phyloP scores from a whole-genome alignment of 345 rosid genomes.

The Euphorbia peplus region DNA sequence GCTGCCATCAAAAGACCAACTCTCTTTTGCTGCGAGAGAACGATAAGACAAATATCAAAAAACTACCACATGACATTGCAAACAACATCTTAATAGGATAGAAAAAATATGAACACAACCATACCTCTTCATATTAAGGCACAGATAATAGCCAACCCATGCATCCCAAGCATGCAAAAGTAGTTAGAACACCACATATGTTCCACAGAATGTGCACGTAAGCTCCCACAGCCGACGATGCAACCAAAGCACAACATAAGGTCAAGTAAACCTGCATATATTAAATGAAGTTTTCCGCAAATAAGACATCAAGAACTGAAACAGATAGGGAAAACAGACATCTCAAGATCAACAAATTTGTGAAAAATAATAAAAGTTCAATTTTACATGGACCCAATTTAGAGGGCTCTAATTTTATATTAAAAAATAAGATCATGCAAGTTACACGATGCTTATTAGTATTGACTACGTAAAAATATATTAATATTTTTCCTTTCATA shows the following conservation, averaged over 20 bases:
- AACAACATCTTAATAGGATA: not conserved
- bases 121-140: slow-evolving; percentile 63
- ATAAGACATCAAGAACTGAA: not conserved
- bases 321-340: not conserved
- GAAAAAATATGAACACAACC: not conserved
- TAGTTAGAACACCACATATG: slow-evolving; percentile 79
- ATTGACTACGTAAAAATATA: too few relatives aligned
- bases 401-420: too few relatives aligned
- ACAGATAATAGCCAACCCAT: slow-evolving; percentile 60
- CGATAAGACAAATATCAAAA: not conserved
- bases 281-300: not conserved
- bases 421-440: too few relatives aligned
- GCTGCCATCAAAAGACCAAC: slow-evolving; percentile 64
- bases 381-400: too few relatives aligned
- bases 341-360: not conserved
- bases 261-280: slow-evolving; percentile 78
- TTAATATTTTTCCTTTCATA: too few relatives aligned
- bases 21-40: slow-evolving; percentile 64
- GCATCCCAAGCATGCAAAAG: slow-evolving; percentile 60
- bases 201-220: slow-evolving; percentile 77
- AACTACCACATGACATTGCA: not conserved
- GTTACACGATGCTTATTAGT: too few relatives aligned
- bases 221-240: slow-evolving; percentile 74
- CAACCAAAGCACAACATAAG: slow-evolving; percentile 67
- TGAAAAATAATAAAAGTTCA: too few relatives aligned